Percentiles rank a stretch among this genome's conserved stretches.
Evolutionary conservation across 164 flowering plant species (phyloP).

Genomic region (Taxillus chinensis): DNA sequence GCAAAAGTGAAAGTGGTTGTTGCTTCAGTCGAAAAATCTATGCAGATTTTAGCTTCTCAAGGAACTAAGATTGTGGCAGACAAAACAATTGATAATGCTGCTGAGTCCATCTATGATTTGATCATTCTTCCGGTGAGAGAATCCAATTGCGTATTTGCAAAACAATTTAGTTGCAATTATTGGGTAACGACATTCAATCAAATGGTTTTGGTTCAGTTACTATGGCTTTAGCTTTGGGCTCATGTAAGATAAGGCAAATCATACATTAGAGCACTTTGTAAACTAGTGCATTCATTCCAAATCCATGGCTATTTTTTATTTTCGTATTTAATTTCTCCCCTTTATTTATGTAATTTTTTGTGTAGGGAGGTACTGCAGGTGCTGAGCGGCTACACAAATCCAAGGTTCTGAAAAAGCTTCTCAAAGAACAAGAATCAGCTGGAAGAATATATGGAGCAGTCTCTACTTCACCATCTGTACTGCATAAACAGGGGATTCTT

Average conservation of each 20-base stretch:
- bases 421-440: slow-evolving; percentile 62
- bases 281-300: too few relatives aligned
- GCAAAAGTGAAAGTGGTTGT: slow-evolving; percentile 70
- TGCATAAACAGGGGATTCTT: slow-evolving; percentile 62
- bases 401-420: slow-evolving; percentile 61
- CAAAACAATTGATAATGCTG: slow-evolving; percentile 49
- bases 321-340: too few relatives aligned
- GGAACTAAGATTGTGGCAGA: slow-evolving; percentile 75
- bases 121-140: slow-evolving; percentile 86
- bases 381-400: slow-evolving; percentile 55
- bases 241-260: too few relatives aligned
- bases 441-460: slow-evolving; percentile 70
- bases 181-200: neutral
- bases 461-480: slow-evolving; percentile 49
- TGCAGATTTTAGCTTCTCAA: slow-evolving; percentile 47
- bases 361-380: slow-evolving; percentile 63
- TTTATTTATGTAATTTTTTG: too few relatives aligned
- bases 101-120: slow-evolving; percentile 59
- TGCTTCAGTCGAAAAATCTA: slow-evolving; percentile 76
- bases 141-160: neutral
- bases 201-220: too few relatives aligned
- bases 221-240: too few relatives aligned
- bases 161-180: neutral
- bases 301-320: too few relatives aligned
- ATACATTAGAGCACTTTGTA: too few relatives aligned